phyloP scores from a whole-genome alignment of 2,329 filamentous ascomycete genomes.

The Microdochium bolleyi region DNA sequence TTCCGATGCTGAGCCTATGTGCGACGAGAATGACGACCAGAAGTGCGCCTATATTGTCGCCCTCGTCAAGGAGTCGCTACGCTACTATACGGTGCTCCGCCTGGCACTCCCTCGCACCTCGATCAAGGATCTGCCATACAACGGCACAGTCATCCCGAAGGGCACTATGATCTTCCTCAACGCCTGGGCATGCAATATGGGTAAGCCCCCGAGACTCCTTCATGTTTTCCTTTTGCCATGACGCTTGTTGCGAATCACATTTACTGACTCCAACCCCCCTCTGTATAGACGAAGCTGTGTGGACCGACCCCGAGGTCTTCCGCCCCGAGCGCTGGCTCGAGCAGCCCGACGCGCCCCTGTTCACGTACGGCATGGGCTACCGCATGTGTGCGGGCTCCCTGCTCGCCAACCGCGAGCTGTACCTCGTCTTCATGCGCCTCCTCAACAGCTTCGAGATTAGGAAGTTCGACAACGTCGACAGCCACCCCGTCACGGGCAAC shows the following conservation, averaged over 20 bases:
- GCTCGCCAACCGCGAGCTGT: slow-evolving; percentile 57
- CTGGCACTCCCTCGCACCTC: slow-evolving; percentile 55
- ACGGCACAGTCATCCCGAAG: slow-evolving; percentile 49
- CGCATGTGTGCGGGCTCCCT: slow-evolving; percentile 60
- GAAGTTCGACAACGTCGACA: slow-evolving; percentile 42
- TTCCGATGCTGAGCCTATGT: slow-evolving; percentile 43
- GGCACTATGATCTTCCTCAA: slow-evolving; percentile 60
- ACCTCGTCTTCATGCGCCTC: slow-evolving; percentile 54
- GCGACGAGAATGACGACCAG: slow-evolving; percentile 53
- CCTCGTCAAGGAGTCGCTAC: slow-evolving; percentile 52
- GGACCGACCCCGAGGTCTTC: slow-evolving; percentile 50
- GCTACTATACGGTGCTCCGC: slow-evolving; percentile 55
- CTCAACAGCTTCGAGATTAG: slow-evolving; percentile 51
- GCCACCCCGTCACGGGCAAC: slow-evolving; percentile 50
- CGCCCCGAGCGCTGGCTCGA: slow-evolving; percentile 56
- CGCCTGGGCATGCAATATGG: slow-evolving; percentile 63
- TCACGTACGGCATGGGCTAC: slow-evolving; percentile 59
- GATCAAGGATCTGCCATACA: slow-evolving; percentile 49
- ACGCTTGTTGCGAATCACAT: too few relatives aligned
- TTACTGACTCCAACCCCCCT: background rate
- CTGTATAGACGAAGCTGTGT: slow-evolving; percentile 40
- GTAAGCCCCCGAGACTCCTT: too few relatives aligned
- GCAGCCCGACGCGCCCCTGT: slow-evolving; percentile 54
- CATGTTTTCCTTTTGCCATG: too few relatives aligned
- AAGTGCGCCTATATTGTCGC: slow-evolving; percentile 57